These are phyloP conservation scores for Pyricularia sp. DNA, from an alignment of 2,329 filamentous ascomycete species.

Conservation along the genomic window DNA sequence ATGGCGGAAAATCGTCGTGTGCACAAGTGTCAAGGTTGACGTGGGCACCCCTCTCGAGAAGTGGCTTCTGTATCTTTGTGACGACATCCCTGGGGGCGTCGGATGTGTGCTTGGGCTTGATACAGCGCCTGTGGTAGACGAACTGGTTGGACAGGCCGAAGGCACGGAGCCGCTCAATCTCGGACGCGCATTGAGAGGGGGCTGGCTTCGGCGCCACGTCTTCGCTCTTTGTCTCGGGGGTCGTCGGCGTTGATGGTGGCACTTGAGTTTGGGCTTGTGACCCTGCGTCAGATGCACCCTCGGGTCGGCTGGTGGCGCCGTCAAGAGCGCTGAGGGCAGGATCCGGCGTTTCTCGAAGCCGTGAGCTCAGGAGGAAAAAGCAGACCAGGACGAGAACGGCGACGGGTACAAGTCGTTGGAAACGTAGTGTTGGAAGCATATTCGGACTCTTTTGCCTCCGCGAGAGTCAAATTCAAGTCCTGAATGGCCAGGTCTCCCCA, in stretches of 20 bases:
- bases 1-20: slow-evolving; percentile 16
- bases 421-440: slow-evolving; percentile 1
- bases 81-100: slow-evolving; percentile 26
- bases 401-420: slow-evolving; percentile 2
- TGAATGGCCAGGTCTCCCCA: background rate
- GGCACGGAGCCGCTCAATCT: slow-evolving; percentile 14
- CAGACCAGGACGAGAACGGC: background rate
- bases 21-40: slow-evolving; percentile 21
- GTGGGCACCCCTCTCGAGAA: slow-evolving; percentile 23
- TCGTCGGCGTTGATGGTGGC: background rate
- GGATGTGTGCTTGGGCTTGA: slow-evolving; percentile 25
- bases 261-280: background rate
- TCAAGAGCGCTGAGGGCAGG: background rate
- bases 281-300: background rate
- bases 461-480: background rate
- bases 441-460: background rate
- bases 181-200: slow-evolving; percentile 6
- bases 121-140: slow-evolving; percentile 33
- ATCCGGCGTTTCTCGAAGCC: background rate
- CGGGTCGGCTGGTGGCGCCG: background rate
- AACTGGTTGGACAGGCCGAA: slow-evolving; percentile 29
- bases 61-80: slow-evolving; percentile 24
- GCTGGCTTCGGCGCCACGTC: background rate
- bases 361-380: background rate
- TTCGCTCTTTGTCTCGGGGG: background rate